Percentiles rank a stretch among this genome's conserved stretches.
Conservation (phyloP, 306 rosid species). For the Erythrophleum fordii region DNA sequence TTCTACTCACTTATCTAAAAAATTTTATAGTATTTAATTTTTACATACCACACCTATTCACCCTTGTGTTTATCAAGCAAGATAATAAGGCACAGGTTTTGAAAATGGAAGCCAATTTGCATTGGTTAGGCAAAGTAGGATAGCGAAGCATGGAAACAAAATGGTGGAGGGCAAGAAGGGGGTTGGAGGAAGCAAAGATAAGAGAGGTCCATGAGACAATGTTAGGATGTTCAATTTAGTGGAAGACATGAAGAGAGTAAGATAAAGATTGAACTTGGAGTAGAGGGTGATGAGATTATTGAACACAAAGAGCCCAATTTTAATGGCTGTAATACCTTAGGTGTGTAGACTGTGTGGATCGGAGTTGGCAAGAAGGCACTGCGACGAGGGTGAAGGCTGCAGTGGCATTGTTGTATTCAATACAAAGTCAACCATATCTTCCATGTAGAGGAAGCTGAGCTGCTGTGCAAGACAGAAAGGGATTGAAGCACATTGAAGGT, state of each 20-base stretch:
- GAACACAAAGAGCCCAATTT: slow-evolving; percentile 40
- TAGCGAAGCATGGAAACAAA: slow-evolving; percentile 85
- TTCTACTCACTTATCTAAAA: too few species aligned
- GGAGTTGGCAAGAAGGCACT: not conserved
- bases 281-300: slow-evolving; percentile 70
- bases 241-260: slow-evolving; percentile 60
- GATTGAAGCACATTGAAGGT: too few species aligned
- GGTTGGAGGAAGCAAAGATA: slow-evolving; percentile 65
- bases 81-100: slow-evolving; percentile 67
- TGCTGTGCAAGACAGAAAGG: not conserved
- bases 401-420: not conserved
- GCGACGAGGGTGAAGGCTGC: not conserved
- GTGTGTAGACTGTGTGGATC: slow-evolving; percentile 73
- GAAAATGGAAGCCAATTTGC: slow-evolving; percentile 75
- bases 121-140: slow-evolving; percentile 73
- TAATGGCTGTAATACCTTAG: slow-evolving; percentile 46
- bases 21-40: too few species aligned
- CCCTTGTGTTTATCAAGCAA: too few species aligned
- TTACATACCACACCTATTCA: too few species aligned
- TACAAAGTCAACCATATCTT: too few species aligned
- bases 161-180: slow-evolving; percentile 57
- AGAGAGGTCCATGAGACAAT: slow-evolving; percentile 84
- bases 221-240: slow-evolving; percentile 63
- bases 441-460: slow-evolving; percentile 15
- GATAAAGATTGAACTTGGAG: slow-evolving; percentile 54